These are phyloP conservation scores for Vanderwaltozyma yarrowii DNA, from an alignment of 805 yeast genomes.

Conservation along the genomic window DNA sequence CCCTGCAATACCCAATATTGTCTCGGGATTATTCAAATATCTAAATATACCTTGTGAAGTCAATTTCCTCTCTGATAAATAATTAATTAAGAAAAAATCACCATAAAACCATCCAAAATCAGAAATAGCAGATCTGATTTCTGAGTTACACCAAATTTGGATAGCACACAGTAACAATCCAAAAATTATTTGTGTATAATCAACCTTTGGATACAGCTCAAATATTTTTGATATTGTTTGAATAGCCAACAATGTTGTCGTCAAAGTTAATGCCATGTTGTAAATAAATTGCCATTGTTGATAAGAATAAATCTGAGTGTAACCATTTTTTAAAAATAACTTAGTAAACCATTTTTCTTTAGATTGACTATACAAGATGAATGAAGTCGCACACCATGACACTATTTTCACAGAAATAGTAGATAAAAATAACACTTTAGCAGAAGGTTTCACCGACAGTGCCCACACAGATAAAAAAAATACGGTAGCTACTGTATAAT, in stretches of 20 bases:
- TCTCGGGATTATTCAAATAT: constrained; percentile 74
- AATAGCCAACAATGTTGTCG: constrained; percentile 43
- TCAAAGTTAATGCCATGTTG: constrained; percentile 39
- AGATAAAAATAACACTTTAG: constrained; percentile 11
- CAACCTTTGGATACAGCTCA: constrained; percentile 10
- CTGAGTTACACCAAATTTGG: constrained; percentile 62
- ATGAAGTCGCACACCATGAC: constrained; percentile 40
- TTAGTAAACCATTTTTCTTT: constrained; percentile 48
- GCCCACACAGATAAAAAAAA: constrained; percentile 33
- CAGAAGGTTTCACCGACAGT: constrained; percentile 19
- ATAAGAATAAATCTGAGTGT: constrained; percentile 50
- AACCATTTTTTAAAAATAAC: constrained; percentile 1
- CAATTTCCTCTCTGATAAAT: constrained; percentile 38
- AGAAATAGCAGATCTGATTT: constrained; percentile 62
- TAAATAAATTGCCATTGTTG: constrained; percentile 65
- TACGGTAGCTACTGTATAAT: constrained; percentile 36
- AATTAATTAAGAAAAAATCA: constrained; percentile 61
- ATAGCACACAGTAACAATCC: constrained; percentile 47
- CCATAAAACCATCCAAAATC: constrained; percentile 86
- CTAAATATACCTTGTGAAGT: constrained; percentile 76
- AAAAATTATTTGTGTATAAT: constrained; percentile 36
- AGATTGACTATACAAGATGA: constrained; percentile 51
- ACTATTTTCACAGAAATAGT: constrained; percentile 35
- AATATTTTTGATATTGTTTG: constrained; percentile 28
- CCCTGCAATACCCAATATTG: constrained; percentile 67